These are phyloP conservation scores for Pichia norvegensis DNA, from an alignment of 1,139 yeast species.

Conservation along the genomic window DNA sequence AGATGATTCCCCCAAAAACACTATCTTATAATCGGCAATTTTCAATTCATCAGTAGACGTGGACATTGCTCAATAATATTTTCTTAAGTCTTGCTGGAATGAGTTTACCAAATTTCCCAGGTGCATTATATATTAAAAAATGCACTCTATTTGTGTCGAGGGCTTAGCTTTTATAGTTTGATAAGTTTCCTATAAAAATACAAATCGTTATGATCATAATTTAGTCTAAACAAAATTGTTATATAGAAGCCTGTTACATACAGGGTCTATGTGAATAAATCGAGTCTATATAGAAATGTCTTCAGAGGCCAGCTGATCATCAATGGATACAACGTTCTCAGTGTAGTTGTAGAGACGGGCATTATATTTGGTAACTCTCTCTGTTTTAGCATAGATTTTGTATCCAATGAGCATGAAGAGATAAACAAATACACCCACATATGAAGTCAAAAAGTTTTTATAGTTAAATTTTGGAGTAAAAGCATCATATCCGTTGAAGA, in stretches of 20 bases:
- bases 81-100: too few species aligned
- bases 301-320: background rate
- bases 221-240: too few species aligned
- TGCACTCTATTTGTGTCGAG: too few species aligned
- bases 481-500: conserved; percentile 26
- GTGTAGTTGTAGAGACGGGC: conserved; percentile 53
- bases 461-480: conserved; percentile 45
- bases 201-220: too few species aligned
- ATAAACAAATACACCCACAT: conserved; percentile 68
- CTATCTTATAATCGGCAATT: conserved; percentile 38
- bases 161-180: too few species aligned
- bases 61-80: background rate
- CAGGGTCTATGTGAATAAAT: too few species aligned
- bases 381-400: conserved; percentile 49
- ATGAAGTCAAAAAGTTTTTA: conserved; percentile 65
- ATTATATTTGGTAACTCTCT: conserved; percentile 44
- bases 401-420: conserved; percentile 48
- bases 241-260: too few species aligned
- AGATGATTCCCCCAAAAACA: conserved; percentile 58
- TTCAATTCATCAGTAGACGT: background rate
- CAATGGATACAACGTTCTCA: conserved; percentile 25
- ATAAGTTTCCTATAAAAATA: too few species aligned
- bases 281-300: too few species aligned
- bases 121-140: too few species aligned
- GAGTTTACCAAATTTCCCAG: too few species aligned